Conservation (phyloP, 2,329 filamentous ascomycete species). For the Colletotrichum sp. region DNA sequence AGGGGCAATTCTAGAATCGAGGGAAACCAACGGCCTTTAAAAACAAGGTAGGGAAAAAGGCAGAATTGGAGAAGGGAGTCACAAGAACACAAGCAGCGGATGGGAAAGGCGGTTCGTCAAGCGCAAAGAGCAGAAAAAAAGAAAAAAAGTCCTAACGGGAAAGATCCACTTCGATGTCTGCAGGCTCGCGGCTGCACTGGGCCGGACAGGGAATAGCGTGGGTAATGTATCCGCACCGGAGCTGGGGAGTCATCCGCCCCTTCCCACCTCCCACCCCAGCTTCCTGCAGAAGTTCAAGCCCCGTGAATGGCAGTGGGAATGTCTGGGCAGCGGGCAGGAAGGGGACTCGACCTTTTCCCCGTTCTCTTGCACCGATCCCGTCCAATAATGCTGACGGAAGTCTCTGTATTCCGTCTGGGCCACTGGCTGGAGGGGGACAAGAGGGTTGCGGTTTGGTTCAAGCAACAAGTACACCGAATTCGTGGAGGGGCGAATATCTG, state of each 20-base stretch:
- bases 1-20: background rate
- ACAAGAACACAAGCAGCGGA: conserved; percentile 4
- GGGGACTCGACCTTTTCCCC: background rate
- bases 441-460: background rate
- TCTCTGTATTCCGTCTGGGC: background rate
- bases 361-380: background rate
- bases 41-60: background rate
- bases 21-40: background rate
- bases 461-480: background rate
- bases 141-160: background rate
- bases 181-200: conserved; percentile 18
- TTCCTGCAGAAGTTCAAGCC: conserved; percentile 5
- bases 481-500: background rate
- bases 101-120: conserved; percentile 10
- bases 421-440: conserved; percentile 1
- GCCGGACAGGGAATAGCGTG: conserved; percentile 18
- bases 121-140: conserved; percentile 1
- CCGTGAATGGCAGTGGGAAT: background rate
- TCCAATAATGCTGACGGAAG: conserved; percentile 7
- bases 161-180: conserved; percentile 16
- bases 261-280: background rate
- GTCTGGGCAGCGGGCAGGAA: background rate
- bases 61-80: conserved; percentile 11
- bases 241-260: conserved; percentile 5
- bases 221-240: conserved; percentile 1